Evolutionary conservation across 73 alveolate species (phyloP), one percentile per base, ranked within the genome.

Genomic region (Paramecium octaurelia): DNA sequence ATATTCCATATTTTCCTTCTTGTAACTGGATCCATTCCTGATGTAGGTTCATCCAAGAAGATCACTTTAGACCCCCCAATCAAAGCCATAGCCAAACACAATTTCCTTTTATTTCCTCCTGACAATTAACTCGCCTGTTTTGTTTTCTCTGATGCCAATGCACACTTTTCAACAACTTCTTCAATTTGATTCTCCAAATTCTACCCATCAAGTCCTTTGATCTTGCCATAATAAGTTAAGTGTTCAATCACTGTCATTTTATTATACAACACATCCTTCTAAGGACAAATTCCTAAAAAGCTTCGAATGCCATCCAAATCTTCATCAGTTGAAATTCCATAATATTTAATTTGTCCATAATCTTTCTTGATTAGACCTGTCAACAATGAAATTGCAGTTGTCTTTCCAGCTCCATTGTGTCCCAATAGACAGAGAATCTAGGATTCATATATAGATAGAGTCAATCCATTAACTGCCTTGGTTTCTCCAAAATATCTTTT

Each of bases 1-100:
- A 95, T 94, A 3, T 94, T 85, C 98, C 98, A 95, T 92, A 95
- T 94, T 40, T 92, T 85, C 23, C 95, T 75, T 64, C 98, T 93
- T 36, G 98, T 92, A 12, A 92, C 95, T 16, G 97, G 97, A 46
- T 95, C 98, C 93, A 95, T 94, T 16, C 98, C 98, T 18, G 98
- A 92, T 5, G 97, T 90, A 2, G 97, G 98, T 77, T 95, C 98
- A 92, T 95, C 98, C 58, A 95, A 92, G 71, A 95, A 95, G 23
- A 95, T 94, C 14, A 95, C 93, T 58, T 93, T 92, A 34, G 98
- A 96, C 38, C 92, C 92, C 18, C 98, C 96, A 69, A 95, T 91
- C 31, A 95, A 57, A 7, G 97, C 95, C 38, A 96, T 94, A 16
- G 98, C 97, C 10, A 94, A 93, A 35, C 97, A 59, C 36, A 96